Percentiles rank a stretch among this genome's conserved stretches.
phyloP scores from a whole-genome alignment of 768 basidiomycete species.

The Gelatoporia subvermispora region DNA sequence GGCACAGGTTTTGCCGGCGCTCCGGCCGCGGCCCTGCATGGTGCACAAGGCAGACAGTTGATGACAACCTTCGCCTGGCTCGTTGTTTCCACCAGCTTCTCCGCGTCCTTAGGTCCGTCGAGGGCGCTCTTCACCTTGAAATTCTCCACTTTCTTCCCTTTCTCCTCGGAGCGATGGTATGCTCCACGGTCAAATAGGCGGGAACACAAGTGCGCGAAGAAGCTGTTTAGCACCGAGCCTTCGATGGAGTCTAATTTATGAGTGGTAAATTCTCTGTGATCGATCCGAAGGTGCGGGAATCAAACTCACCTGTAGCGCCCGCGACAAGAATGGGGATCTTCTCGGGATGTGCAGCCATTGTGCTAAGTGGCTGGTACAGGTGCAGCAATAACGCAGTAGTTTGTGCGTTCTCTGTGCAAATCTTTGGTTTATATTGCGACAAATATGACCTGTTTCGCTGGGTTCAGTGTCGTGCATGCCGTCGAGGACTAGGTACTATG shows the following conservation, averaged over 20 bases:
- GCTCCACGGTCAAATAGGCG: slow-evolving; percentile 39
- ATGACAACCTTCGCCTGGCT: slow-evolving; percentile 37
- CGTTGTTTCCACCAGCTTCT: slow-evolving; percentile 33
- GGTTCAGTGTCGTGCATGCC: too few relatives aligned
- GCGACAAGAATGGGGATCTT: too few relatives aligned
- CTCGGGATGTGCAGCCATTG: too few relatives aligned
- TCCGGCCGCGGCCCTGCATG: not conserved
- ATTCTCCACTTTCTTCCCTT: slow-evolving; percentile 30
- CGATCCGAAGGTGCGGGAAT: too few relatives aligned
- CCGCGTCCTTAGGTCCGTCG: slow-evolving; percentile 26
- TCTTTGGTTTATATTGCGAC: too few relatives aligned
- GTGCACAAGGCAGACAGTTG: not conserved
- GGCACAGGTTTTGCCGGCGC: not conserved
- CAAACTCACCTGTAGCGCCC: too few relatives aligned
- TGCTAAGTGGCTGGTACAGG: too few relatives aligned
- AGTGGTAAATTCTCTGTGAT: too few relatives aligned
- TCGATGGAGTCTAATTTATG: slow-evolving; percentile 46
- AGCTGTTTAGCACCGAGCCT: slow-evolving; percentile 43
- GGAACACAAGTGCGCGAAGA: slow-evolving; percentile 39
- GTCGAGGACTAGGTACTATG: too few relatives aligned
- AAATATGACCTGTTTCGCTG: too few relatives aligned
- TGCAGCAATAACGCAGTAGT: too few relatives aligned
- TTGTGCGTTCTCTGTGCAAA: too few relatives aligned
- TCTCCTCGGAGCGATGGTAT: slow-evolving; percentile 39
- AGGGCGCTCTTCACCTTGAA: slow-evolving; percentile 17